Evolutionary conservation across 805 yeast species (phyloP).

Genomic region (Candida stauntonica): DNA sequence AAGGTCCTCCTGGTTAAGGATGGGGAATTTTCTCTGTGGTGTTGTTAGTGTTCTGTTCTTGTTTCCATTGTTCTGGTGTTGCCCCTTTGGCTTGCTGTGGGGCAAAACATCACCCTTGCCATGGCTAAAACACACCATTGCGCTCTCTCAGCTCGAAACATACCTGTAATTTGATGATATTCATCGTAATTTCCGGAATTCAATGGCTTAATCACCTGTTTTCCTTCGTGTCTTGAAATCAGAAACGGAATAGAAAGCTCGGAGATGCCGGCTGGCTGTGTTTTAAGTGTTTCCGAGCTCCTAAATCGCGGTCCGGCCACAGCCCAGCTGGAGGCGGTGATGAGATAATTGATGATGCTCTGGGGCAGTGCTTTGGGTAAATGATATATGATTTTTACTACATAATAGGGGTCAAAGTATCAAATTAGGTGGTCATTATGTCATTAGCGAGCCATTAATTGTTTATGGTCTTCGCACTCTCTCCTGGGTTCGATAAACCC

Average conservation of each 20-base stretch:
- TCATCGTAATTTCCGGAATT: slow-evolving; percentile 35
- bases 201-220: background rate
- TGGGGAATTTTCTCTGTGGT: slow-evolving; percentile 73
- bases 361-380: background rate
- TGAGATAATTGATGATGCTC: background rate
- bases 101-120: too few species aligned
- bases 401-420: too few species aligned
- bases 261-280: slow-evolving; percentile 3
- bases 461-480: background rate
- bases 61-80: too few species aligned
- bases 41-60: slow-evolving; percentile 9
- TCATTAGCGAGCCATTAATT: too few species aligned
- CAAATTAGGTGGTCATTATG: too few species aligned
- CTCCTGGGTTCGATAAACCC: slow-evolving; percentile 7
- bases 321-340: too few species aligned
- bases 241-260: background rate
- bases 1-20: slow-evolving; percentile 79
- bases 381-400: too few species aligned
- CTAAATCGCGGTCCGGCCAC: too few species aligned
- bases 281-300: too few species aligned
- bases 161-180: slow-evolving; percentile 60
- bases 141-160: too few species aligned
- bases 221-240: background rate
- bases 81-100: background rate
- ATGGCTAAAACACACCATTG: too few species aligned